Conservation (phyloP, 768 basidiomycete species). For the Suillus ampliporus region DNA sequence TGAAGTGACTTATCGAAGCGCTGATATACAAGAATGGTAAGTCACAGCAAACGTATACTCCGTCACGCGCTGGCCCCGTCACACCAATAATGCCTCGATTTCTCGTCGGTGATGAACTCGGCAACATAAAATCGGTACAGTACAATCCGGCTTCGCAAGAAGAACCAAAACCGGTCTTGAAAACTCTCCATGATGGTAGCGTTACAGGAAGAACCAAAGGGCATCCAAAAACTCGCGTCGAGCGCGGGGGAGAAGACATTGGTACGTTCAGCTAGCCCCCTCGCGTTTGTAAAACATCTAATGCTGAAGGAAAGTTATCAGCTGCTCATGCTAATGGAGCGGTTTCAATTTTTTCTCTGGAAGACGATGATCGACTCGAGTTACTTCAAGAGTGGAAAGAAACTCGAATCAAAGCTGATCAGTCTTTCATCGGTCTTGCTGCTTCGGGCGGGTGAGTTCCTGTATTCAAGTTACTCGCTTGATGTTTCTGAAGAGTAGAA, state of each 20-base stretch:
- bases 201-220: constrained; percentile 38
- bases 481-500: constrained; percentile 14
- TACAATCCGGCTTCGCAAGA: constrained; percentile 42
- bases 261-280: constrained; percentile 40
- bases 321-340: constrained; percentile 69
- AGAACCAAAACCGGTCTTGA: constrained; percentile 41
- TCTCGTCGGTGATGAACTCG: constrained; percentile 79
- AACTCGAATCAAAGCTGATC: constrained; percentile 54
- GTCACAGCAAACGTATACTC: constrained; percentile 20
- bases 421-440: constrained; percentile 68
- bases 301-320: constrained; percentile 63
- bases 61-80: constrained; percentile 6
- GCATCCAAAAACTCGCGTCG: constrained; percentile 48
- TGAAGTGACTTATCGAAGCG: background rate
- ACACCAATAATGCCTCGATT: constrained; percentile 62
- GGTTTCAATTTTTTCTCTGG: constrained; percentile 48
- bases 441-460: constrained; percentile 52
- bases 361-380: constrained; percentile 48
- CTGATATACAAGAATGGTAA: constrained; percentile 23
- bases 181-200: constrained; percentile 41
- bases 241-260: constrained; percentile 36
- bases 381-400: constrained; percentile 65
- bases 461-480: background rate
- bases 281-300: constrained; percentile 22
- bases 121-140: constrained; percentile 67